These are phyloP conservation scores for Ilex asprella DNA, from an alignment of 257 asterid genomes.

Conservation along the genomic window DNA sequence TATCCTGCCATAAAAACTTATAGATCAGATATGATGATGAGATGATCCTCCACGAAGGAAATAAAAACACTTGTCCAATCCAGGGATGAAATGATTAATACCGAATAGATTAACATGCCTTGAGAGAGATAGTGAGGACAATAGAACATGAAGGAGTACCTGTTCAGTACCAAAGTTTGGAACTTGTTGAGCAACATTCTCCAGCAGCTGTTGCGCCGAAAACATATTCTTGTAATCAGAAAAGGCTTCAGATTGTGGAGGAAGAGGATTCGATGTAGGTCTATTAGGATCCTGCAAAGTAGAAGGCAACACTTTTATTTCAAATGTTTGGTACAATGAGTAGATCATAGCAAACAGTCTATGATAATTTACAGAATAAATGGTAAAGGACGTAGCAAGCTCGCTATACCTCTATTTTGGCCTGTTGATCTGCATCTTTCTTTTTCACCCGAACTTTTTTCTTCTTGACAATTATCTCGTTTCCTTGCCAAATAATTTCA, in stretches of 20 bases:
- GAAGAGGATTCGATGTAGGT: conserved; percentile 95
- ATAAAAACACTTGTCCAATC: conserved; percentile 12
- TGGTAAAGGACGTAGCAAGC: conserved; percentile 1
- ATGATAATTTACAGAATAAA: neutral
- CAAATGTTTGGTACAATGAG: conserved; percentile 14
- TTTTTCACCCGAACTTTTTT: conserved; percentile 72
- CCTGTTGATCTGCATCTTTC: conserved; percentile 33
- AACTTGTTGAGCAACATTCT: conserved; percentile 82
- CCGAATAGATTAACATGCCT: neutral
- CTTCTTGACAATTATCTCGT: conserved; percentile 94
- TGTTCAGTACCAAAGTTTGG: conserved; percentile 98
- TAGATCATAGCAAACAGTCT: neutral
- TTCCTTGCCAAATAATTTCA: conserved; percentile 94
- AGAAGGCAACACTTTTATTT: conserved; percentile 2
- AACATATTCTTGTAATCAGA: conserved; percentile 46
- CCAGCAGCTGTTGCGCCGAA: conserved; percentile 81
- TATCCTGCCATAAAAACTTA: conserved; percentile 64
- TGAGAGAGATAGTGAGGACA: conserved; percentile 4
- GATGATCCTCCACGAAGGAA: neutral
- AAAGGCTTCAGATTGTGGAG: conserved; percentile 79
- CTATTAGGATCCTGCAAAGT: conserved; percentile 62
- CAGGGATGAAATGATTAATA: conserved; percentile 5
- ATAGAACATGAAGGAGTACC: conserved; percentile 26
- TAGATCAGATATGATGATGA: conserved; percentile 22
- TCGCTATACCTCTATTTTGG: conserved; percentile 45